Evolutionary conservation across 106 monocot species (phyloP), one percentile per base, ranked within the genome.

Genomic region (Dendrobium chrysotoxum): DNA sequence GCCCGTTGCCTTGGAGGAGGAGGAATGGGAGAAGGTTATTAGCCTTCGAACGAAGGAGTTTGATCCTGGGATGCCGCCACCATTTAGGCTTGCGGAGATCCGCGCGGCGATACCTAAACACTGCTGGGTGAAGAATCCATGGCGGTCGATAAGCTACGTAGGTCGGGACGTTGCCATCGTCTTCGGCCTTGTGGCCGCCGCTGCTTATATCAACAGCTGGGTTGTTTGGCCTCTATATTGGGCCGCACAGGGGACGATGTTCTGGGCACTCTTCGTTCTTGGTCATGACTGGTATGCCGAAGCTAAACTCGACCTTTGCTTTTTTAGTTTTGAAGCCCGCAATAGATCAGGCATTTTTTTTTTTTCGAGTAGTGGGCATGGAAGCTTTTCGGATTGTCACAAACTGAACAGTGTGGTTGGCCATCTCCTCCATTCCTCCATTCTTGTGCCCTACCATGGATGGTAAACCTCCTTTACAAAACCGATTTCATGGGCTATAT

Each of bases 201-300:
- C 88, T 40, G 83, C 88, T 28, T 75, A 44, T 41, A 21, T 89
- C 26, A 75, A 88, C 70, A 75, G 47, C 23, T 88, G 86, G 85
- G 1, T 82, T 16, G 80, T 82, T 5, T 96, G 91, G 93, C 87
- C 91, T 4, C 64, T 91, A 45, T 96, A 96, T 53, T 93, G 91
- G 93, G 58, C 80, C 7, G 88, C 88, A 1, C 96, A 96, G 83
- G 96, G 96, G 5, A 96, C 96, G 84, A 93, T 93, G 93, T 96
- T 96, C 74, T 96, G 96, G 93, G 96, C 96, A 25, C 79, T 96
- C 76, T 96, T 96, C 79, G 93, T 93, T 28, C 91, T 96, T 15
- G 96, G 96, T 53, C 96, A 96, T 72, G 96, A 96, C 66, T 96
- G 96, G 96, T 96, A 88, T 35, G 15, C 5, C 31, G 44, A 28